Evolutionary conservation across 1,139 yeast species (phyloP).

Genomic region (Kurtzmaniella quercitrusa): DNA sequence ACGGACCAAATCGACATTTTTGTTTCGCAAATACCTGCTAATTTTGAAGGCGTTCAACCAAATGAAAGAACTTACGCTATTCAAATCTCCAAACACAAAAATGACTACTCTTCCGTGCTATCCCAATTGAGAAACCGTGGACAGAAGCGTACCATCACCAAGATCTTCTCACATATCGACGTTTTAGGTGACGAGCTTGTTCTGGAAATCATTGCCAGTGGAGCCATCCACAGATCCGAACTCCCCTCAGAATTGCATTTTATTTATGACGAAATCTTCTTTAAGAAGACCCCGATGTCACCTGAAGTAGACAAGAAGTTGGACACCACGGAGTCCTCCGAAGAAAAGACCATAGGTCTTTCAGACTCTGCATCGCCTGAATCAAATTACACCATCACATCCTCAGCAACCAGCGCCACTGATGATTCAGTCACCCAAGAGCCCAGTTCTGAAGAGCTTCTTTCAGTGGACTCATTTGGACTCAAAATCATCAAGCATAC

Average conservation of each 20-base stretch:
- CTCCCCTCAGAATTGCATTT: constrained; percentile 32
- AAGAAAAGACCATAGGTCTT: not conserved
- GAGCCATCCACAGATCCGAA: constrained; percentile 20
- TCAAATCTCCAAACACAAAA: constrained; percentile 19
- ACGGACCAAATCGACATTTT: constrained; percentile 24
- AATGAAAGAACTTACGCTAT: constrained; percentile 49
- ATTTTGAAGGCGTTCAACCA: constrained; percentile 26
- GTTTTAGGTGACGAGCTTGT: constrained; percentile 65
- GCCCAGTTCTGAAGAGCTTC: constrained; percentile 41
- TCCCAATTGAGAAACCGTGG: not conserved
- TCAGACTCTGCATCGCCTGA: not conserved
- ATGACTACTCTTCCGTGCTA: not conserved
- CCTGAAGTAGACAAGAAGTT: not conserved
- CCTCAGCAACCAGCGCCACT: too few relatives aligned
- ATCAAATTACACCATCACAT: not conserved
- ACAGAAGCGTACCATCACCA: constrained; percentile 13
- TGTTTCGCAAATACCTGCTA: constrained; percentile 20
- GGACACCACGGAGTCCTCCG: not conserved
- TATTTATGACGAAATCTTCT: constrained; percentile 4
- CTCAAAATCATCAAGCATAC: constrained; percentile 79
- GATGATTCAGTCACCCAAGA: constrained; percentile 16
- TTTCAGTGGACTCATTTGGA: constrained; percentile 75
- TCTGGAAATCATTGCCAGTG: constrained; percentile 29
- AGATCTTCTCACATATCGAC: constrained; percentile 62
- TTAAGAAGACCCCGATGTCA: not conserved